Evolutionary conservation across 768 basidiomycete genomes (phyloP), one percentile per base, ranked within the genome.

Genomic region (Russula virescens): DNA sequence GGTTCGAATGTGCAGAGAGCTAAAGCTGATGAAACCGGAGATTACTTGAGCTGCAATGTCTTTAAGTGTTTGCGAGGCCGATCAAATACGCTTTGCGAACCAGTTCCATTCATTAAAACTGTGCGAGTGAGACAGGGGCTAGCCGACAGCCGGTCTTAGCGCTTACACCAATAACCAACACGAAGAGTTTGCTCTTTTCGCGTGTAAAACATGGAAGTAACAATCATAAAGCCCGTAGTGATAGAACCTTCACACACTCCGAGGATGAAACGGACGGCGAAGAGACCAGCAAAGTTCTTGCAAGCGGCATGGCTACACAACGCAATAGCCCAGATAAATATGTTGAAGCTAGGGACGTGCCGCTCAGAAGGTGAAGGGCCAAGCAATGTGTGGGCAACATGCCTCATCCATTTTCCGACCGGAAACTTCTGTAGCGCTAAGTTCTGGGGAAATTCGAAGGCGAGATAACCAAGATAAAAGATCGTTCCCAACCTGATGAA

Each of bases 361-460:
- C 42, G 18, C 42, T n/a, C n/a, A 63, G 43, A 34, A 14, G 10
- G 26, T 18, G 23, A 42, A 50, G 16, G 55, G 53, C 49, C 5
- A 42, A 19, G 16, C 19, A 25, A 38, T 35, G 26, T 34, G 42
- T 31, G 31, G 8, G 25, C 31, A 16, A 60, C 75, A 31, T 61
- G 81, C 88, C 87, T 88, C 84, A 90, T 87, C 88, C 88, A 90
- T 79, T 81, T 87, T 11, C 84, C 88, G 9, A 90, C 87, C 0
- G 87, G 87, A 68, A 88, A 88, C 19, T 81, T 79, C 66, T 89
- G 88, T 6, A 90, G 75, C 0, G 82, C 84, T 10, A 88, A 72
- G 68, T 88, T 89, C 70, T 88, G 88, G 0, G 88, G 88, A 66
- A 86, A 88, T 68, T 88, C 86, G 65, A 90, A 89, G 10, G 77